A percentile compares a stretch with the other conserved stretches of the same genome.
Conservation (phyloP, 129 eudicot species). For the Pulicaria dysenterica region DNA sequence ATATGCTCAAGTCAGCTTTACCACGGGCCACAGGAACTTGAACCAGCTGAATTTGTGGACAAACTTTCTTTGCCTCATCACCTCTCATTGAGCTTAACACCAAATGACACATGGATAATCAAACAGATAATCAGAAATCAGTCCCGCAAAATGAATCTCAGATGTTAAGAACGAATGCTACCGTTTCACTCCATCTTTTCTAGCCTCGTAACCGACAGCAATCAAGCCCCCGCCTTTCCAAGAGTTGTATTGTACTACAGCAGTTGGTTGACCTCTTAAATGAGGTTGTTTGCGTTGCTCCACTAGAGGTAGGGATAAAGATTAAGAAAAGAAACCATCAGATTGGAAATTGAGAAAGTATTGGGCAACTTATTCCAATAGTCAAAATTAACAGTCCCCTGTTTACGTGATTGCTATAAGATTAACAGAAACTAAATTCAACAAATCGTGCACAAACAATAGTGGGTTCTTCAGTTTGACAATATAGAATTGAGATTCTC, state of each 20-base stretch:
- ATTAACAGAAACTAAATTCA: not conserved
- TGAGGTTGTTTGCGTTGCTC: slow-evolving; percentile 84
- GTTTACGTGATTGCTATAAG: not conserved
- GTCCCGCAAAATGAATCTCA: not conserved
- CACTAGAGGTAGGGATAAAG: slow-evolving; percentile 39
- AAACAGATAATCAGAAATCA: not conserved
- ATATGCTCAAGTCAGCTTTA: slow-evolving; percentile 84
- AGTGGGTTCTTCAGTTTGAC: slow-evolving; percentile 9
- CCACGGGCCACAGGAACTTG: slow-evolving; percentile 95
- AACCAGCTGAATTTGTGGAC: slow-evolving; percentile 87
- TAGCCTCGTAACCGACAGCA: slow-evolving; percentile 94
- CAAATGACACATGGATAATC: not conserved
- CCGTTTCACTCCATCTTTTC: slow-evolving; percentile 90
- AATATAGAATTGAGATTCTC: not conserved
- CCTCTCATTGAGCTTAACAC: slow-evolving; percentile 88
- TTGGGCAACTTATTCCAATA: too few species aligned
- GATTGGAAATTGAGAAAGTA: not conserved
- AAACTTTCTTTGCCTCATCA: slow-evolving; percentile 81
- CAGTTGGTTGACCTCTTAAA: slow-evolving; percentile 85
- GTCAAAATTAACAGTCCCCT: not conserved
- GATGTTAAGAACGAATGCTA: slow-evolving; percentile 24
- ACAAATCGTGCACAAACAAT: not conserved
- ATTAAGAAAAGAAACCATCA: slow-evolving; percentile 1
- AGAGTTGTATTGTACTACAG: slow-evolving; percentile 91
- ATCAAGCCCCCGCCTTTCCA: slow-evolving; percentile 98